Evolutionary conservation across 2,329 filamentous ascomycete species (phyloP).

Genomic region (Colletotrichum higginsianum): DNA sequence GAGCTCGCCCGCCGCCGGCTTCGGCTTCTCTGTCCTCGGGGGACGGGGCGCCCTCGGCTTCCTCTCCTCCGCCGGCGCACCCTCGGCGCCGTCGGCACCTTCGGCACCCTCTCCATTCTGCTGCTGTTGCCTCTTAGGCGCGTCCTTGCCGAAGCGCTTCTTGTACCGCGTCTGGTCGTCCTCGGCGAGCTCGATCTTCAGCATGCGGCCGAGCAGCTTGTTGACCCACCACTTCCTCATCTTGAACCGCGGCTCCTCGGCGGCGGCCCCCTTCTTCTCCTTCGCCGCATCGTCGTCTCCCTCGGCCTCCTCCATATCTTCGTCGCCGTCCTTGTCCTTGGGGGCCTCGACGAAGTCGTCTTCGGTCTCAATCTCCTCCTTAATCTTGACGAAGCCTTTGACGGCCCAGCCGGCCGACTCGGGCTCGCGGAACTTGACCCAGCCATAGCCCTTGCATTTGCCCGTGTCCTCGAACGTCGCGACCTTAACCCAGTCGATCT

Average conservation of each 20-base stretch:
- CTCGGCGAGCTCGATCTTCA: slow-evolving; percentile 95
- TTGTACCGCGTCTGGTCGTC: slow-evolving; percentile 91
- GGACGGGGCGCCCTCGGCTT: slow-evolving; percentile 52
- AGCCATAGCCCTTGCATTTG: slow-evolving; percentile 98
- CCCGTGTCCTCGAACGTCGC: slow-evolving; percentile 97
- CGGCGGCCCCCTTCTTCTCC: slow-evolving; percentile 46
- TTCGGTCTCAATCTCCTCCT: slow-evolving; percentile 74
- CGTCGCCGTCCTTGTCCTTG: slow-evolving; percentile 59
- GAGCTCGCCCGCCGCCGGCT: slow-evolving; percentile 45
- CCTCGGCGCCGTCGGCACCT: slow-evolving; percentile 42
- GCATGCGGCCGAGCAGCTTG: slow-evolving; percentile 81
- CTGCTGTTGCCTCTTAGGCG: slow-evolving; percentile 56
- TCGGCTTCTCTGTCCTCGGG: slow-evolving; percentile 47
- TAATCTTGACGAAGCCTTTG: slow-evolving; percentile 83
- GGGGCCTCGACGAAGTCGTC: slow-evolving; percentile 70
- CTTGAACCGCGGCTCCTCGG: slow-evolving; percentile 66
- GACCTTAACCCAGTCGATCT: slow-evolving; percentile 86
- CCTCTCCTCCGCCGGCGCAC: slow-evolving; percentile 44
- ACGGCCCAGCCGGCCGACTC: slow-evolving; percentile 80
- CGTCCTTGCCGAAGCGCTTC: slow-evolving; percentile 90
- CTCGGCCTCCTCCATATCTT: slow-evolving; percentile 55
- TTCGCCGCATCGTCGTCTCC: slow-evolving; percentile 22
- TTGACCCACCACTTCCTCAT: slow-evolving; percentile 88
- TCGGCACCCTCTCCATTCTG: slow-evolving; percentile 48
- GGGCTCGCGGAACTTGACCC: slow-evolving; percentile 90